phyloP scores from a whole-genome alignment of 805 yeast species.

The Sugiyamaella americana region DNA sequence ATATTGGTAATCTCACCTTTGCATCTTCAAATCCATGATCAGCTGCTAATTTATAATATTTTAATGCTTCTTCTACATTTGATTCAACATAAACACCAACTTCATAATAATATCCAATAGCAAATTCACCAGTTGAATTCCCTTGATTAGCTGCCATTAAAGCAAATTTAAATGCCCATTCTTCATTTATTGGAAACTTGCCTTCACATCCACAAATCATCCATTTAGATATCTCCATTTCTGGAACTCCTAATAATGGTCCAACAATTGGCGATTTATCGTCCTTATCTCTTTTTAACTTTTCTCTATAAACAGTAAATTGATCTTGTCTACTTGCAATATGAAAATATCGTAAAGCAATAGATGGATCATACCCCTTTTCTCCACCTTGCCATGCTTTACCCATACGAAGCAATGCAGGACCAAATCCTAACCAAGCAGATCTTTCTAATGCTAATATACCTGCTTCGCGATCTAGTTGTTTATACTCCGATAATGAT shows the following conservation, averaged over 20 bases:
- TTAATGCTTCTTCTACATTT: conserved; percentile 40
- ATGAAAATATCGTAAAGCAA: conserved; percentile 31
- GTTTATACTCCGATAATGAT: not conserved
- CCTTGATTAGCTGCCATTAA: conserved; percentile 55
- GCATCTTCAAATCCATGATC: conserved; percentile 41
- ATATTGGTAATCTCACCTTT: conserved; percentile 23
- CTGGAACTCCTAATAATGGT: conserved; percentile 30
- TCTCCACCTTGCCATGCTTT: conserved; percentile 32
- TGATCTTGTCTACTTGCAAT: conserved; percentile 32
- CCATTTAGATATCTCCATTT: conserved; percentile 46
- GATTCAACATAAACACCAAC: conserved; percentile 53
- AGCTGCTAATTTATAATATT: conserved; percentile 50
- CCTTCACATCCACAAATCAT: conserved; percentile 62
- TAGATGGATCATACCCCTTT: conserved; percentile 28
- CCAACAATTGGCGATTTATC: conserved; percentile 2
- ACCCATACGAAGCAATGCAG: conserved; percentile 34
- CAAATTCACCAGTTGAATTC: conserved; percentile 58
- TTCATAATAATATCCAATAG: conserved; percentile 61
- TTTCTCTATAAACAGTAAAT: conserved; percentile 20
- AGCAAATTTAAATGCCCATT: conserved; percentile 66
- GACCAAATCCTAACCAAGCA: conserved; percentile 34
- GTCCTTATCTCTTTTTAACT: conserved; percentile 2
- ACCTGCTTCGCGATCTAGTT: conserved; percentile 19
- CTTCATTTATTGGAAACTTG: conserved; percentile 48
- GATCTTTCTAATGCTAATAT: conserved; percentile 29